phyloP scores from a whole-genome alignment of 768 basidiomycete genomes.

The Lentinula sp. region DNA sequence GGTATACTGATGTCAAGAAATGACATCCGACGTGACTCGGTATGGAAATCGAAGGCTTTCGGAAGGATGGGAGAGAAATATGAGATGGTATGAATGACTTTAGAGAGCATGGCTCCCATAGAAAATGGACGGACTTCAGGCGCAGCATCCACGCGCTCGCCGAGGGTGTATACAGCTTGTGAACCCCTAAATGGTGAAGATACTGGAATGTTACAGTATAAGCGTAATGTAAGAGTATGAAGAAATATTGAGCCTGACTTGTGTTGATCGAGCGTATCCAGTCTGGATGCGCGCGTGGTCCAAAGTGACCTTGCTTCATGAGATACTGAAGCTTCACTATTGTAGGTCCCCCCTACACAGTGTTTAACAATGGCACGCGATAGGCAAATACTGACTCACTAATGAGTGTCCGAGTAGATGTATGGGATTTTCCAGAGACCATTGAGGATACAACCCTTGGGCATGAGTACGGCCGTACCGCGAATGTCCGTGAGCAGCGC shows the following conservation, averaged over 20 bases:
- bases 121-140: constrained; percentile 36
- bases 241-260: constrained; percentile 18
- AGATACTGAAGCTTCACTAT: constrained; percentile 40
- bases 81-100: constrained; percentile 33
- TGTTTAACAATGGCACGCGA: background rate
- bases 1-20: constrained; percentile 28
- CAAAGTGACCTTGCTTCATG: constrained; percentile 35
- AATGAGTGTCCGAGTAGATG: constrained; percentile 48
- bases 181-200: constrained; percentile 44
- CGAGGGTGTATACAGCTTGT: constrained; percentile 38
- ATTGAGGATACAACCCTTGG: constrained; percentile 37
- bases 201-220: constrained; percentile 19
- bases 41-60: constrained; percentile 30
- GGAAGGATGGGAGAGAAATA: constrained; percentile 39
- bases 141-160: constrained; percentile 32
- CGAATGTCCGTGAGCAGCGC: constrained; percentile 27
- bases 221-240: background rate
- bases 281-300: constrained; percentile 26
- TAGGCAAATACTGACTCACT: constrained; percentile 17
- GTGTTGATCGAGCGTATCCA: constrained; percentile 43
- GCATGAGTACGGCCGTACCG: constrained; percentile 35
- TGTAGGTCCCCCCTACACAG: constrained; percentile 38
- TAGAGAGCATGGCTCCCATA: constrained; percentile 29
- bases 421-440: constrained; percentile 34
- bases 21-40: constrained; percentile 34